Percentiles rank a stretch among this genome's conserved stretches.
These are phyloP conservation scores for Trichoderma parareesei DNA, from an alignment of 495 filamentous ascomycete species.

Conservation along the genomic window DNA sequence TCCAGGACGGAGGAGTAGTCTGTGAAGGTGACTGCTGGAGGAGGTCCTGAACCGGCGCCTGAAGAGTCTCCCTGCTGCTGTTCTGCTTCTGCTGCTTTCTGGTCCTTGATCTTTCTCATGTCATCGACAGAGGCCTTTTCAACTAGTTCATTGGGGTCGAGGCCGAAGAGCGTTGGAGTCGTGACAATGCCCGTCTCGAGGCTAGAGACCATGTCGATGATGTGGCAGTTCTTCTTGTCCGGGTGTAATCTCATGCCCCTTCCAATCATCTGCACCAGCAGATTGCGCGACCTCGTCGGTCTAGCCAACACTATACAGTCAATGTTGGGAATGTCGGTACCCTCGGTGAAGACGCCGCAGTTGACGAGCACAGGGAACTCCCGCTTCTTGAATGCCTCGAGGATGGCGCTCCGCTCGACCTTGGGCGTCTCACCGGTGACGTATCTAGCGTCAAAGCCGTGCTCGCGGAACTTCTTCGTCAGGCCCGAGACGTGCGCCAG, in stretches of 20 bases:
- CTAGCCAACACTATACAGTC: slow-evolving; percentile 87
- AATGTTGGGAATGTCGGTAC: slow-evolving; percentile 93
- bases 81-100: slow-evolving; percentile 30
- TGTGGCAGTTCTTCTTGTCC: slow-evolving; percentile 80
- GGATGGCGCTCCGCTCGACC: slow-evolving; percentile 50
- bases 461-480: slow-evolving; percentile 62
- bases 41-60: slow-evolving; percentile 1
- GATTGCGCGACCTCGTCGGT: slow-evolving; percentile 81
- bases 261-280: slow-evolving; percentile 96
- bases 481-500: slow-evolving; percentile 66
- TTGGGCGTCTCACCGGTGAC: slow-evolving; percentile 72
- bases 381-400: slow-evolving; percentile 66
- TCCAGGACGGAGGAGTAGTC: slow-evolving; percentile 87
- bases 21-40: slow-evolving; percentile 56
- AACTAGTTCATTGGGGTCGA: slow-evolving; percentile 78
- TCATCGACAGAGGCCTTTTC: slow-evolving; percentile 48
- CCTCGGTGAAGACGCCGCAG: slow-evolving; percentile 94
- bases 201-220: slow-evolving; percentile 92
- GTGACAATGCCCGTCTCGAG: slow-evolving; percentile 76
- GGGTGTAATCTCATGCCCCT: slow-evolving; percentile 77
- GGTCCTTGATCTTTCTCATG: slow-evolving; percentile 45
- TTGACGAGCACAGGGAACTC: slow-evolving; percentile 87
- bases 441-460: slow-evolving; percentile 74
- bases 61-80: slow-evolving; percentile 18
- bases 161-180: slow-evolving; percentile 85